phyloP scores from a whole-genome alignment of 192 early-diverging fungal species.

The Coemansia sp. region DNA sequence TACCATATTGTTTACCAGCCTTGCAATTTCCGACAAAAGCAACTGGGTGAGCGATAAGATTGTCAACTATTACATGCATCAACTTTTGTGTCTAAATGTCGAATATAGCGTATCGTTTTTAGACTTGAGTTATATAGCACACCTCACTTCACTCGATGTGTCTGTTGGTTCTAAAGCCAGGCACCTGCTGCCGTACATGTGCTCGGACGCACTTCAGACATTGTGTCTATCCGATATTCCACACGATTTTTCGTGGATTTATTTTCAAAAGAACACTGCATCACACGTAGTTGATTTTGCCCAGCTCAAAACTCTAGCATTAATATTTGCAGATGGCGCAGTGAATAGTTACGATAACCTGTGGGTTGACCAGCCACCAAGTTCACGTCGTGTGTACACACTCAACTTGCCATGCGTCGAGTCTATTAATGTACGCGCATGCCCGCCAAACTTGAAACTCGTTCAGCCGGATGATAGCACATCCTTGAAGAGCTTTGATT shows the following conservation, averaged over 20 bases:
- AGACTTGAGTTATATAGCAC: background rate
- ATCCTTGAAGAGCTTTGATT: background rate
- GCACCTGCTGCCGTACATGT: background rate
- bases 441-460: background rate
- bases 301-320: background rate
- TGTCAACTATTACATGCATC: background rate
- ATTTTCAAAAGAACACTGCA: background rate
- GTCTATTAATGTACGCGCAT: background rate
- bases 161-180: background rate
- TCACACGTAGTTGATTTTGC: background rate
- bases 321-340: background rate
- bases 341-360: background rate
- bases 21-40: background rate
- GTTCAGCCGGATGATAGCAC: background rate
- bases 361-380: background rate
- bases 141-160: background rate
- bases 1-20: background rate
- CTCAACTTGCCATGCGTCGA: background rate
- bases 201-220: background rate
- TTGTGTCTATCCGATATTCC: background rate
- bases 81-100: background rate
- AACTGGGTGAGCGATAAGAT: background rate
- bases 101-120: background rate
- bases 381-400: background rate
- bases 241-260: background rate